Conservation (phyloP, 192 early-diverging fungal genomes). For the Backusella macrospora region DNA sequence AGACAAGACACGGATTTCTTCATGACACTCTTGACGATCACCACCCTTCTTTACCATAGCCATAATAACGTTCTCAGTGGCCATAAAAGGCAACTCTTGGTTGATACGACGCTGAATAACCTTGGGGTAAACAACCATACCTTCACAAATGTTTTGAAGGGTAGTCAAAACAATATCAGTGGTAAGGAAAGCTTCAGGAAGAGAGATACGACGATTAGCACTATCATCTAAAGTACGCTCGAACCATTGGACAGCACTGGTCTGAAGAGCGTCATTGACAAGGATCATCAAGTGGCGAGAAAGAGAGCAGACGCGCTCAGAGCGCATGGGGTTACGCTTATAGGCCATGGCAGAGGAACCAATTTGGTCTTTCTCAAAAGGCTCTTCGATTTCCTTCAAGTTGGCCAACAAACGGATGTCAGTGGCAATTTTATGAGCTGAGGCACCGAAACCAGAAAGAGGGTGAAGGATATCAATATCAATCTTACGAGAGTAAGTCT, state of each 20-base stretch:
- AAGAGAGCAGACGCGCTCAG: conserved; percentile 95
- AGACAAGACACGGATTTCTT: conserved; percentile 93
- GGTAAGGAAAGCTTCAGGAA: conserved; percentile 97
- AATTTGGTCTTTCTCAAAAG: conserved; percentile 99
- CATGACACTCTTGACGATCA: conserved; percentile 95
- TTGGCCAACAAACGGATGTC: conserved; percentile 95
- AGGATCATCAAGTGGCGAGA: conserved; percentile 94
- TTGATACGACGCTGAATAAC: conserved; percentile 89
- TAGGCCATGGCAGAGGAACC: conserved; percentile 99
- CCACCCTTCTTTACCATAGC: conserved; percentile 96
- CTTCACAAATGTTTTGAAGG: conserved; percentile 96
- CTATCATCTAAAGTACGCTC: conserved; percentile 97
- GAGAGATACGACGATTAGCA: conserved; percentile 93
- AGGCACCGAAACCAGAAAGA: conserved; percentile 90
- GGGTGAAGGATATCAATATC: conserved; percentile 89
- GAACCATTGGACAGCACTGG: conserved; percentile 94
- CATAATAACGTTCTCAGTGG: conserved; percentile 99
- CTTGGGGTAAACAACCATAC: conserved; percentile 96
- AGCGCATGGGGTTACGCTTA: conserved; percentile 99
- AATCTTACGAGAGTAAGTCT: conserved; percentile 98
- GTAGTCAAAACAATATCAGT: conserved; percentile 95
- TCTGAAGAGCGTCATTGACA: conserved; percentile 83
- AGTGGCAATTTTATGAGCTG: conserved; percentile 95
- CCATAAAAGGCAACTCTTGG: conserved; percentile 99
- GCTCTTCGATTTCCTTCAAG: conserved; percentile 98